Percentiles rank a stretch among this genome's conserved stretches.
phyloP scores from a whole-genome alignment of 495 filamentous ascomycete species.

The Daldinia loculata region DNA sequence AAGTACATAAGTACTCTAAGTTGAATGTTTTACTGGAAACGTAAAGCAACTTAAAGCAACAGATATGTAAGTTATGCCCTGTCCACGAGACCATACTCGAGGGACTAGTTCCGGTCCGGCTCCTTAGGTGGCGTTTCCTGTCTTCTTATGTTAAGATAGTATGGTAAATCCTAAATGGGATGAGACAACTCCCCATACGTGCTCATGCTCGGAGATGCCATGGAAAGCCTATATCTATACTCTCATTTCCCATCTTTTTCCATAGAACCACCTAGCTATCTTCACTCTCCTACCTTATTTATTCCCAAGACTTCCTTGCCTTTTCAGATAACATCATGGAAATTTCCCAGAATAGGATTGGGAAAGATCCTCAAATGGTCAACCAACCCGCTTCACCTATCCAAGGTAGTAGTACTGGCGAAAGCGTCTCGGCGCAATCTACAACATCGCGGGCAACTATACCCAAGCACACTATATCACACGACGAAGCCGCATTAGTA shows the following conservation, averaged over 20 bases:
- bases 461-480: slow-evolving; percentile 25
- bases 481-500: slow-evolving; percentile 15
- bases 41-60: background rate
- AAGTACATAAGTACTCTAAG: background rate
- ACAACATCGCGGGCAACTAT: slow-evolving; percentile 4
- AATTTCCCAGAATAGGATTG: background rate
- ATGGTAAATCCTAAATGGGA: slow-evolving; percentile 30
- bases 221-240: background rate
- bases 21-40: background rate
- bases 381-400: background rate
- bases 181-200: background rate
- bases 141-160: background rate
- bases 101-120: slow-evolving; percentile 5
- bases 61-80: slow-evolving; percentile 1
- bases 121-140: slow-evolving; percentile 15
- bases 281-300: background rate
- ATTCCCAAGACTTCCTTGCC: background rate
- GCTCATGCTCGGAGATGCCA: background rate
- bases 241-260: slow-evolving; percentile 6
- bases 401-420: background rate
- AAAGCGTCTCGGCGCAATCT: background rate
- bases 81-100: slow-evolving; percentile 21
- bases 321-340: background rate
- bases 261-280: slow-evolving; percentile 11
- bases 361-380: background rate